Percentiles rank a stretch among this genome's conserved stretches.
phyloP scores from a whole-genome alignment of 169 alveolate genomes.

The Cyclospora cayetanensis region DNA sequence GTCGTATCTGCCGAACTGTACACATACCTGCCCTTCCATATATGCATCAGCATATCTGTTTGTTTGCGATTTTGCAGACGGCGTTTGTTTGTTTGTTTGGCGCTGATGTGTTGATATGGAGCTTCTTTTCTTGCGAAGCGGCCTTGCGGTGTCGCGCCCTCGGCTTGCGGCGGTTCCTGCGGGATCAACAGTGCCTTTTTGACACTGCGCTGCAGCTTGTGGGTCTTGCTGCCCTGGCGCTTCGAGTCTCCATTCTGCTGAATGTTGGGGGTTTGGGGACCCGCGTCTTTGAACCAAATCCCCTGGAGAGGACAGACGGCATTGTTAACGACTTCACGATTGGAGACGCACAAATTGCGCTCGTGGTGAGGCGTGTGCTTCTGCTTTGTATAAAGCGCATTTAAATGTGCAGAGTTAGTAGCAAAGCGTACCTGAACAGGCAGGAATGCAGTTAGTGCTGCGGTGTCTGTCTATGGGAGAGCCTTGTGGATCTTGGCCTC shows the following conservation, averaged over 20 bases:
- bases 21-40: not conserved
- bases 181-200: constrained; percentile 33
- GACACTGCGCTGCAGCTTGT: constrained; percentile 65
- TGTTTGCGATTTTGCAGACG: constrained; percentile 7
- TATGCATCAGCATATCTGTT: not conserved
- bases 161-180: constrained; percentile 44
- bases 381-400: not conserved
- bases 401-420: not conserved
- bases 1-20: not conserved
- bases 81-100: constrained; percentile 55
- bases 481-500: not conserved
- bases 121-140: constrained; percentile 57
- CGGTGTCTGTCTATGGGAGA: not conserved
- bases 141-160: constrained; percentile 34
- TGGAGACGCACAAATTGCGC: constrained; percentile 50
- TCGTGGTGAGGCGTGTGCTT: not conserved
- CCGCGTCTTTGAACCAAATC: constrained; percentile 55
- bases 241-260: constrained; percentile 48
- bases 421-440: not conserved
- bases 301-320: constrained; percentile 38
- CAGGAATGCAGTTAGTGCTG: not conserved
- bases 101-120: constrained; percentile 29
- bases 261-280: constrained; percentile 59
- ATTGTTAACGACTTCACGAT: constrained; percentile 22
- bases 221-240: constrained; percentile 42